Conservation (phyloP, 2,329 filamentous ascomycete species). For the Xylaria sp. region DNA sequence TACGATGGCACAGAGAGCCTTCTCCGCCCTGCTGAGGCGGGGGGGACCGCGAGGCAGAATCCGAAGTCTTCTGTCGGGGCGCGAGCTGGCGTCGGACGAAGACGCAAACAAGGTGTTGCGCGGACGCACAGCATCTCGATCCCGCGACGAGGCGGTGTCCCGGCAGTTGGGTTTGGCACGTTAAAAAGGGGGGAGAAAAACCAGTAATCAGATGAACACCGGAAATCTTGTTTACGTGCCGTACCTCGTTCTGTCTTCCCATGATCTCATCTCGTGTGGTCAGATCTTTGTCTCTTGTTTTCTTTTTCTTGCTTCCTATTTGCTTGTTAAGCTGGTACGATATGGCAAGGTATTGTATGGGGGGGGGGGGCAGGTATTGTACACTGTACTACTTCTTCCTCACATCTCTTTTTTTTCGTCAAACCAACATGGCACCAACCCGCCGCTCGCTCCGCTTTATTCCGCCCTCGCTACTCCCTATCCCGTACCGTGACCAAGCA, state of each 20-base stretch:
- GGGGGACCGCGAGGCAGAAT: not conserved
- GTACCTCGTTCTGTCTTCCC: too few relatives aligned
- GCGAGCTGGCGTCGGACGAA: not conserved
- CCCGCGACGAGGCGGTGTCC: not conserved
- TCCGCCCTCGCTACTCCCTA: constrained; percentile 14
- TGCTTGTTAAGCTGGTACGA: not conserved
- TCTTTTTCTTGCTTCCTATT: too few relatives aligned
- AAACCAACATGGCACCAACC: not conserved
- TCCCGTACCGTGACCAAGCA: constrained; percentile 59
- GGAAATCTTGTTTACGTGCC: not conserved
- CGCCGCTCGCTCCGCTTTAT: not conserved
- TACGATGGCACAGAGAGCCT: too few relatives aligned
- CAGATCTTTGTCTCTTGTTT: too few relatives aligned
- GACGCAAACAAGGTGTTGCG: not conserved
- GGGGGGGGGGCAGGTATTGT: constrained; percentile 1
- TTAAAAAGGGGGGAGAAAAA: too few relatives aligned
- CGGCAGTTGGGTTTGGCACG: not conserved
- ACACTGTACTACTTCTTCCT: constrained; percentile 1
- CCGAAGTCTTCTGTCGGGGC: too few relatives aligned
- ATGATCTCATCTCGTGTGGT: too few relatives aligned
- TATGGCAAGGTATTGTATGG: too few relatives aligned
- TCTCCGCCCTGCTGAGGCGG: too few relatives aligned
- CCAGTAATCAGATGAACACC: not conserved
- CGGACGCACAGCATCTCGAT: not conserved
- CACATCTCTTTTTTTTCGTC: not conserved